Evolutionary conservation across 1,284 basidiomycete species (phyloP).

Genomic region (Apiotrichum mycotoxinovorans): DNA sequence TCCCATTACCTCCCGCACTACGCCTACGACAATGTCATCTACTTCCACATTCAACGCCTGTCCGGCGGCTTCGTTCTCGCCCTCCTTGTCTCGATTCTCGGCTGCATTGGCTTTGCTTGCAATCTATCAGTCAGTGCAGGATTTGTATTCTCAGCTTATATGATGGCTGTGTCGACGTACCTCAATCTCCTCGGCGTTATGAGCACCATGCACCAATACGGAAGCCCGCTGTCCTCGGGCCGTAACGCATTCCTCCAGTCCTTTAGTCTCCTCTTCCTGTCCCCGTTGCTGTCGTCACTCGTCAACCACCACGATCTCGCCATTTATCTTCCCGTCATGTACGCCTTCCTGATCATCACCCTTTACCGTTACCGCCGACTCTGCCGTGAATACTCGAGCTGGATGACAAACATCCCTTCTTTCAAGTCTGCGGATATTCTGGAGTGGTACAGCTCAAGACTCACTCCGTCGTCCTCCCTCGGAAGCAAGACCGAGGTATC

Average conservation of each 20-base stretch:
- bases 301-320: conserved; percentile 14
- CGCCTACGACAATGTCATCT: conserved; percentile 13
- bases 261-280: conserved; percentile 7
- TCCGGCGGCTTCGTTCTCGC: conserved; percentile 11
- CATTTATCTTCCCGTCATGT: conserved; percentile 14
- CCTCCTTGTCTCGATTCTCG: conserved; percentile 2
- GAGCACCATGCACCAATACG: conserved; percentile 17
- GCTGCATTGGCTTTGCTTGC: conserved; percentile 5
- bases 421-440: conserved; percentile 6
- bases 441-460: conserved; percentile 6
- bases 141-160: conserved; percentile 11
- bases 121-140: not conserved
- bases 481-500: too few species aligned
- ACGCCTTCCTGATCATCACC: conserved; percentile 4
- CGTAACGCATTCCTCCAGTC: conserved; percentile 11
- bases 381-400: conserved; percentile 9
- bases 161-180: conserved; percentile 13
- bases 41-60: conserved; percentile 12
- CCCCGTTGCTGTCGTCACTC: conserved; percentile 3
- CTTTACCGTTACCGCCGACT: conserved; percentile 10
- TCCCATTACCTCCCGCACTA: conserved; percentile 12
- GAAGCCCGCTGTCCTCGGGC: conserved; percentile 10
- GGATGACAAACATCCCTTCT: conserved; percentile 11
- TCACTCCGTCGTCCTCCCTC: too few species aligned
- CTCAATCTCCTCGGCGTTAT: conserved; percentile 16